These are phyloP conservation scores for Sporothrix humicola DNA, from an alignment of 2,329 filamentous ascomycete genomes.

Conservation along the genomic window DNA sequence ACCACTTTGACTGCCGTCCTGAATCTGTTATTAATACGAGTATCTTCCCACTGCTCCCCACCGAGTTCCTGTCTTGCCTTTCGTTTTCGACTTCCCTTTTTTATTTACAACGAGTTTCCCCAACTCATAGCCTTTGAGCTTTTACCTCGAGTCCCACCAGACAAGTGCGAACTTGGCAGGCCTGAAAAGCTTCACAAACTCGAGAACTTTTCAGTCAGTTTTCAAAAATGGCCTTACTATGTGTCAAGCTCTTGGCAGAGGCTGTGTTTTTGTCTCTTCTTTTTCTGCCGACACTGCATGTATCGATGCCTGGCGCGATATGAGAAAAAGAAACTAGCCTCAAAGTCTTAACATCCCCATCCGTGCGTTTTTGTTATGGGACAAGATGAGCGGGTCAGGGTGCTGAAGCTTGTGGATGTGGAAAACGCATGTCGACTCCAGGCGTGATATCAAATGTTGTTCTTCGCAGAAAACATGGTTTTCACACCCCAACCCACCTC, in stretches of 20 bases:
- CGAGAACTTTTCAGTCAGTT: neutral
- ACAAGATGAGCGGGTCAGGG: neutral
- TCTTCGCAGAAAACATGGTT: too few relatives aligned
- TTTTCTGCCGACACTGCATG: neutral
- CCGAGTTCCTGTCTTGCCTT: neutral
- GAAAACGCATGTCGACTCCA: too few relatives aligned
- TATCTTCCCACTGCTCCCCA: neutral
- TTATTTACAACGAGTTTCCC: neutral
- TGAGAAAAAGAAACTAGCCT: too few relatives aligned
- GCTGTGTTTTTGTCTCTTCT: neutral
- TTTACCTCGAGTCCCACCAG: too few relatives aligned
- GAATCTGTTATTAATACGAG: slow-evolving; percentile 4
- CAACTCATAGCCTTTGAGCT: neutral
- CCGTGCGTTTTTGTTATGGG: neutral
- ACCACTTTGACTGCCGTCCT: too few relatives aligned
- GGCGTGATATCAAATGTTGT: too few relatives aligned
- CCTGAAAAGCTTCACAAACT: neutral
- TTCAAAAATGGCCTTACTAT: neutral
- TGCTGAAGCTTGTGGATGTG: too few relatives aligned
- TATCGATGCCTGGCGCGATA: neutral
- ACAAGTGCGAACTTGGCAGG: neutral
- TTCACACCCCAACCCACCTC: too few relatives aligned
- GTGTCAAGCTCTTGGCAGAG: slow-evolving; percentile 18
- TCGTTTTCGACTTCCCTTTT: neutral
- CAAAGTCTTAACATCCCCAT: neutral